Evolutionary conservation across 148 eudicot genomes (phyloP).

Genomic region (Amaranthus palmeri): DNA sequence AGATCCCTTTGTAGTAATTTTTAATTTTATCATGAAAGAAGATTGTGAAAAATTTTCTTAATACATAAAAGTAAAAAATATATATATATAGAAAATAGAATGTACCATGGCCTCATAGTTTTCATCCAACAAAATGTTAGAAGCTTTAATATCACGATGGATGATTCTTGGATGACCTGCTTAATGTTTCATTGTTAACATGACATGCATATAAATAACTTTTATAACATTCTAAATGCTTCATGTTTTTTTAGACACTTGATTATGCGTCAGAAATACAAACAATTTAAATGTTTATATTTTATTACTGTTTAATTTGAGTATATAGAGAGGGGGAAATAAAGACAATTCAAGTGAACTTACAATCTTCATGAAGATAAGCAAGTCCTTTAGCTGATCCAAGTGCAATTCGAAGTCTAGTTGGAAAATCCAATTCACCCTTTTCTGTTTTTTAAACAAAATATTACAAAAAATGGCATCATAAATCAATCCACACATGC

Average conservation of each 20-base stretch:
- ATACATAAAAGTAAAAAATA: neutral
- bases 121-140: constrained; percentile 68
- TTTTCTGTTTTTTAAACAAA: constrained; percentile 32
- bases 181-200: neutral
- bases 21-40: no score
- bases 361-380: constrained; percentile 93
- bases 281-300: neutral
- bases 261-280: no score
- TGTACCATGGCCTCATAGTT: constrained; percentile 75
- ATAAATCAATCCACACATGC: neutral
- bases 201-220: neutral
- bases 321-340: neutral
- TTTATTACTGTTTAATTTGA: neutral
- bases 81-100: neutral
- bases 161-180: constrained; percentile 86
- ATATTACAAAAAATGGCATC: neutral
- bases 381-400: constrained; percentile 90
- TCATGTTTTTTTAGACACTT: neutral
- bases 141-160: constrained; percentile 90
- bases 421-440: constrained; percentile 56
- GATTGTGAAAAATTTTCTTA: no score
- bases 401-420: constrained; percentile 71
- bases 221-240: neutral
- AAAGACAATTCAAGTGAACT: constrained; percentile 1
- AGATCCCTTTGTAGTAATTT: no score